Evolutionary conservation across 257 asterid genomes (phyloP).

Genomic region (Orobanche coerulescens): DNA sequence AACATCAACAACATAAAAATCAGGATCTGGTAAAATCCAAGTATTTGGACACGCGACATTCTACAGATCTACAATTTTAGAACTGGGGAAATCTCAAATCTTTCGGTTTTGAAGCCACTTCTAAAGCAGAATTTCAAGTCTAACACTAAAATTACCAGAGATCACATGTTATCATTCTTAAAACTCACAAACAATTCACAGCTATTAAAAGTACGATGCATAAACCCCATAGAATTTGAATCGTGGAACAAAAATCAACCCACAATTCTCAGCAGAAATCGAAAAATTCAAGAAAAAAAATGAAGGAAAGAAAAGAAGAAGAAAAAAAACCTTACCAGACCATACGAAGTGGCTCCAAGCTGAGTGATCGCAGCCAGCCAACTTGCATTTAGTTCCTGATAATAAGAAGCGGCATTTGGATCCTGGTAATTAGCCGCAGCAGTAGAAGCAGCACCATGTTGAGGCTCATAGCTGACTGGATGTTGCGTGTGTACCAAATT

Average conservation of each 20-base stretch:
- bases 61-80: not conserved
- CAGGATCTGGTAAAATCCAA: too few relatives aligned
- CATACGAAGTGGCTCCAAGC: conserved; percentile 16
- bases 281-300: not conserved
- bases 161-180: too few relatives aligned
- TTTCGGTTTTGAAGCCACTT: not conserved
- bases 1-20: too few relatives aligned
- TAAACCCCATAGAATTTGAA: not conserved
- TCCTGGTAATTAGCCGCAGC: too few relatives aligned
- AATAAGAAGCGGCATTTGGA: conserved; percentile 23
- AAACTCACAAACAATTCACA: not conserved
- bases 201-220: not conserved
- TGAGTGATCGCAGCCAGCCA: conserved; percentile 31
- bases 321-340: conserved; percentile 26
- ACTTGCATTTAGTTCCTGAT: conserved; percentile 23
- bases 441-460: conserved; percentile 23
- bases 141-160: not conserved
- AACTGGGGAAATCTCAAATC: not conserved
- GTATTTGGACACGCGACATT: not conserved
- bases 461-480: conserved; percentile 17
- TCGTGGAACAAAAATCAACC: not conserved
- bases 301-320: not conserved
- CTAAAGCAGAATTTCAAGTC: not conserved
- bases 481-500: conserved; percentile 26
- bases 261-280: not conserved